These are phyloP conservation scores for Fusarium sulawesiense DNA, from an alignment of 2,329 filamentous ascomycete genomes.

Conservation along the genomic window DNA sequence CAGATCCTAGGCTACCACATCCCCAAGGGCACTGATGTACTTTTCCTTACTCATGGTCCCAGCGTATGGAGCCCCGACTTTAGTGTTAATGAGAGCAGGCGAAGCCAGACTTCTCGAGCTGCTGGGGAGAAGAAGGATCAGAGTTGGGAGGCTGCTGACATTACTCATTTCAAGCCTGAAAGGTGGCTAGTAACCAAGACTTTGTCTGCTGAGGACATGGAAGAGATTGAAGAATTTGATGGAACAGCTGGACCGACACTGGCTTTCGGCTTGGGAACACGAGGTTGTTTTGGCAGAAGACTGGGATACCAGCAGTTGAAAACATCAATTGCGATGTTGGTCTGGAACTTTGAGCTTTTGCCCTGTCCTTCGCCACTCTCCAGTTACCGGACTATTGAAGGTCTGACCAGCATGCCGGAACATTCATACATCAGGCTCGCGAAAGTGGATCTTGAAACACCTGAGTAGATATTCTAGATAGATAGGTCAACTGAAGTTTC, in stretches of 20 bases:
- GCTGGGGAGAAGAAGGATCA: not conserved
- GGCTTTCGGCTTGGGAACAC: not conserved
- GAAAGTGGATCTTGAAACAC: not conserved
- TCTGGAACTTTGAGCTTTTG: not conserved
- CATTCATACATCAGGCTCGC: not conserved
- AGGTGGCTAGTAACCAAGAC: not conserved
- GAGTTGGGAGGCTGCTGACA: not conserved
- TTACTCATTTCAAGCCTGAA: not conserved
- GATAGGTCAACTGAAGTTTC: not conserved
- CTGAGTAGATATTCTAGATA: not conserved
- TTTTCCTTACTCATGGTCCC: not conserved
- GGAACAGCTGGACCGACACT: not conserved
- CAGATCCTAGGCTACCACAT: not conserved
- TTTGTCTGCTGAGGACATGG: too few relatives aligned
- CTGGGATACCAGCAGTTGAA: not conserved
- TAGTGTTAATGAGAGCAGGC: not conserved
- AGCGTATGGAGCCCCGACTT: not conserved
- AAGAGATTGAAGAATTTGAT: not conserved
- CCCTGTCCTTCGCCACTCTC: not conserved
- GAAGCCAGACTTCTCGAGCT: not conserved
- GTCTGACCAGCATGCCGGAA: not conserved
- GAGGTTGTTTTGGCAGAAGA: not conserved
- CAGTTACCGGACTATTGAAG: not conserved
- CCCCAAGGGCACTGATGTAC: not conserved
- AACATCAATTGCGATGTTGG: not conserved